A percentile compares a stretch with the other conserved stretches of the same genome.
Evolutionary conservation across 2,329 filamentous ascomycete species (phyloP).

Genomic region (Aspergillus brasiliensis): DNA sequence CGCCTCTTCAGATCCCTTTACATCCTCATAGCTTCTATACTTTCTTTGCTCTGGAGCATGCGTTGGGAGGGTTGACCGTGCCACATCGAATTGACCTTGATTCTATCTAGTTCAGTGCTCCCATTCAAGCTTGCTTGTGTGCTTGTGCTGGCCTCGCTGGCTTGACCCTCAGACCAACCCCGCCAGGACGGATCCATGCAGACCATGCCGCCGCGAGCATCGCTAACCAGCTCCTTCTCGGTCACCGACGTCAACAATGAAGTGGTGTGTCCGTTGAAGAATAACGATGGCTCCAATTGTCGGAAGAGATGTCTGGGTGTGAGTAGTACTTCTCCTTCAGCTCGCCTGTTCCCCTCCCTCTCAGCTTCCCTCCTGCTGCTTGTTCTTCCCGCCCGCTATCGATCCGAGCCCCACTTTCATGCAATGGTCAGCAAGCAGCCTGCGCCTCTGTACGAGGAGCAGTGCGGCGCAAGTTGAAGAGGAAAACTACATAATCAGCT

Average conservation of each 20-base stretch:
- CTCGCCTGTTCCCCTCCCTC: constrained; percentile 16
- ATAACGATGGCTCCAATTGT: constrained; percentile 95
- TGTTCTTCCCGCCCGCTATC: constrained; percentile 9
- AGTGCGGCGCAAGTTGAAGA: background rate
- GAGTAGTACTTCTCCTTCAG: constrained; percentile 55
- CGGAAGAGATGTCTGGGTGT: constrained; percentile 97
- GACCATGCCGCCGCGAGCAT: constrained; percentile 84
- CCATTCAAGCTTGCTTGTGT: background rate
- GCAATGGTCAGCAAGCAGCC: constrained; percentile 12
- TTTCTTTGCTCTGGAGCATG: constrained; percentile 18
- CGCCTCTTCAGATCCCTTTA: constrained; percentile 2
- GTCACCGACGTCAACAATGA: constrained; percentile 91
- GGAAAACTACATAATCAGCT: background rate
- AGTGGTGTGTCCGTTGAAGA: constrained; percentile 92
- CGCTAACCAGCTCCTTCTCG: constrained; percentile 86
- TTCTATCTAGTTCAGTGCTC: constrained; percentile 11
- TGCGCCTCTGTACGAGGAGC: background rate
- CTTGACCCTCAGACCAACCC: constrained; percentile 16
- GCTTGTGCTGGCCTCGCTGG: constrained; percentile 13
- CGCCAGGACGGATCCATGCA: constrained; percentile 44
- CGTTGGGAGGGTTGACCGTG: constrained; percentile 10
- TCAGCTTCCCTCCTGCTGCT: constrained; percentile 1
- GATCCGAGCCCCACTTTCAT: constrained; percentile 16
- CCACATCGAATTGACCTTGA: constrained; percentile 18
- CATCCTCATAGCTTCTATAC: background rate